Percentiles rank a stretch among this genome's conserved stretches.
Conservation (phyloP, 306 rosid species). For the Gastrolobium bilobum region DNA sequence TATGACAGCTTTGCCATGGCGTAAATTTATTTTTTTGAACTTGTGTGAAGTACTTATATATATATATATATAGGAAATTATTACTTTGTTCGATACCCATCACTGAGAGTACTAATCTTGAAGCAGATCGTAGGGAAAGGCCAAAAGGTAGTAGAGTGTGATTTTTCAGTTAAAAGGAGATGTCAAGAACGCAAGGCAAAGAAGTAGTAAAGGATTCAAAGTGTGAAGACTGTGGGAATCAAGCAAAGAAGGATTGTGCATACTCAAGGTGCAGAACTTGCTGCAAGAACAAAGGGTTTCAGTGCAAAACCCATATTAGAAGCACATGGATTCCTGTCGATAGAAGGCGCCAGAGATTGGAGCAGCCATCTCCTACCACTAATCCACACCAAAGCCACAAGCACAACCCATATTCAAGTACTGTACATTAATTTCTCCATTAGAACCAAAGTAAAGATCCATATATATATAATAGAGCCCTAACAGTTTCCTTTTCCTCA, state of each 20-base stretch:
- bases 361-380: slow-evolving; percentile 8
- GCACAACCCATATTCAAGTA: slow-evolving; percentile 49
- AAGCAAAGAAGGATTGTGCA: slow-evolving; percentile 73
- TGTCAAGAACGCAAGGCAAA: slow-evolving; percentile 44
- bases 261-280: slow-evolving; percentile 78
- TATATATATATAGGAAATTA: not conserved
- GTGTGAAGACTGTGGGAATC: slow-evolving; percentile 85
- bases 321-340: slow-evolving; percentile 79
- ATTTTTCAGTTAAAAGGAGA: slow-evolving; percentile 26
- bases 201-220: slow-evolving; percentile 45
- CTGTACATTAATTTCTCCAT: not conserved
- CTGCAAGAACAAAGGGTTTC: slow-evolving; percentile 72
- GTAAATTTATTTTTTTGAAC: slow-evolving; percentile 22
- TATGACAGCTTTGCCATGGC: slow-evolving; percentile 43
- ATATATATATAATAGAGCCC: slow-evolving; percentile 20
- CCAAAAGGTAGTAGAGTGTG: not conserved
- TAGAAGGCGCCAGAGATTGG: slow-evolving; percentile 55
- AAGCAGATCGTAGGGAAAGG: not conserved
- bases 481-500: slow-evolving; percentile 12
- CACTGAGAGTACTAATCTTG: not conserved
- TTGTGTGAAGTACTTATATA: slow-evolving; percentile 10
- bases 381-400: slow-evolving; percentile 53
- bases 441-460: not conserved
- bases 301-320: slow-evolving; percentile 71
- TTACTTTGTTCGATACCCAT: slow-evolving; percentile 30